Evolutionary conservation across 169 alveolate genomes (phyloP).

Genomic region (Perkinsus chesapeaki): DNA sequence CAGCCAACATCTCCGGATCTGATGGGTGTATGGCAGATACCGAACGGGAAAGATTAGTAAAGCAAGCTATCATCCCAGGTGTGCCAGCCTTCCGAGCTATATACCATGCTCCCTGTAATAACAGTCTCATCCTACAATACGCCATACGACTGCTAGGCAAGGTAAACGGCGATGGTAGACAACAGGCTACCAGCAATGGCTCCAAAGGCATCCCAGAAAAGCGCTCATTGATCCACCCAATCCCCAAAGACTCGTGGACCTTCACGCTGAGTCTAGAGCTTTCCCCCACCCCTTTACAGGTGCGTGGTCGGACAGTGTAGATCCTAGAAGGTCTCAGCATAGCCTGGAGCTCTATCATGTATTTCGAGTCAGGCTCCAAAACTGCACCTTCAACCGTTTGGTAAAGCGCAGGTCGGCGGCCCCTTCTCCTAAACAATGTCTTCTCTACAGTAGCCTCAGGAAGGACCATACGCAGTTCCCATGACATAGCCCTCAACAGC

Average conservation of each 20-base stretch:
- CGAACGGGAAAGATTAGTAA: not conserved
- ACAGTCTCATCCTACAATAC: not conserved
- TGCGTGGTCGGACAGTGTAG: not conserved
- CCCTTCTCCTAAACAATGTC: not conserved
- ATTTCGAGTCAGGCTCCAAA: not conserved
- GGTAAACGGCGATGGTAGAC: not conserved
- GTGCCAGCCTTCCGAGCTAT: not conserved
- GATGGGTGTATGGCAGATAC: not conserved
- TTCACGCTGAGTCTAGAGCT: not conserved
- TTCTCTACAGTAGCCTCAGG: not conserved
- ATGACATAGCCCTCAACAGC: not conserved
- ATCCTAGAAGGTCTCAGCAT: not conserved
- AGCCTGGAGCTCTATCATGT: not conserved
- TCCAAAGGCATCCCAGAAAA: not conserved
- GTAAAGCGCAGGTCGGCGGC: not conserved
- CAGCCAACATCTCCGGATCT: not conserved
- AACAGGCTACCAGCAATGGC: not conserved
- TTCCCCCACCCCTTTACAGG: not conserved
- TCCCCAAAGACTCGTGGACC: not conserved
- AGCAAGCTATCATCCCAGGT: not conserved
- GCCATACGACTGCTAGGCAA: not conserved
- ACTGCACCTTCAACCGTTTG: not conserved
- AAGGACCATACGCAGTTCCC: not conserved
- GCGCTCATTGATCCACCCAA: not conserved
- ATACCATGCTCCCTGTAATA: not conserved